These are phyloP conservation scores for Colletotrichum sidae DNA, from an alignment of 2,329 filamentous ascomycete species.

Conservation along the genomic window DNA sequence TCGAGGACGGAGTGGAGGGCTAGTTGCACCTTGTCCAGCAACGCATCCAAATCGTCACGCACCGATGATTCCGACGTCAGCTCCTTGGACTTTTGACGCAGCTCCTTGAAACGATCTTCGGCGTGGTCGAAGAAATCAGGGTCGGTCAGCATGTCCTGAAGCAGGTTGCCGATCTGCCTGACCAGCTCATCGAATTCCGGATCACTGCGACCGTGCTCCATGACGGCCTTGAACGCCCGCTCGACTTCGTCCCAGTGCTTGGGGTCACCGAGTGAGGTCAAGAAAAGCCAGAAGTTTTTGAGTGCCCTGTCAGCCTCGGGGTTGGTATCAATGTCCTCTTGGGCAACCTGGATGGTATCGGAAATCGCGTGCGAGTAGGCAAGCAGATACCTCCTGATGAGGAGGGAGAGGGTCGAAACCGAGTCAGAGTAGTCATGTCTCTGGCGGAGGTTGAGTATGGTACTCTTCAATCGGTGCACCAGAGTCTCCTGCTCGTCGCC, in stretches of 20 bases:
- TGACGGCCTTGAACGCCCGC: slow-evolving; percentile 73
- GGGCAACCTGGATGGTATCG: slow-evolving; percentile 73
- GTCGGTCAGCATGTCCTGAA: slow-evolving; percentile 86
- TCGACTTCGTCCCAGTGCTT: slow-evolving; percentile 83
- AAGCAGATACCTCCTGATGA: slow-evolving; percentile 83
- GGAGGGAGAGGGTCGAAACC: slow-evolving; percentile 79
- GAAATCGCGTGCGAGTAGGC: slow-evolving; percentile 81
- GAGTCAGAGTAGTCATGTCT: slow-evolving; percentile 88
- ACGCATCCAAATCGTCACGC: slow-evolving; percentile 76
- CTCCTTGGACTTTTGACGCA: slow-evolving; percentile 69
- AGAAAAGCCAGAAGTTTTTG: slow-evolving; percentile 82
- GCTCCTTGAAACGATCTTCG: slow-evolving; percentile 63
- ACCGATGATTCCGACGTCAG: slow-evolving; percentile 76
- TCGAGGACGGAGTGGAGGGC: slow-evolving; percentile 76
- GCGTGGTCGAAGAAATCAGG: slow-evolving; percentile 86
- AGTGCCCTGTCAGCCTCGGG: slow-evolving; percentile 79
- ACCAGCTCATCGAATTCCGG: slow-evolving; percentile 86
- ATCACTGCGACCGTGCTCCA: slow-evolving; percentile 80
- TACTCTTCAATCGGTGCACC: slow-evolving; percentile 79
- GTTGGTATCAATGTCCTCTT: slow-evolving; percentile 80
- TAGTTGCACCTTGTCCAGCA: slow-evolving; percentile 75
- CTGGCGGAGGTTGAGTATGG: slow-evolving; percentile 78
- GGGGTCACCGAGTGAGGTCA: slow-evolving; percentile 82
- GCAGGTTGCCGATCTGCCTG: slow-evolving; percentile 75
- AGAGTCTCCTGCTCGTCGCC: slow-evolving; percentile 81